These are phyloP conservation scores for Cladobotryum mycophilum DNA, from an alignment of 2,329 filamentous ascomycete genomes.

Conservation along the genomic window DNA sequence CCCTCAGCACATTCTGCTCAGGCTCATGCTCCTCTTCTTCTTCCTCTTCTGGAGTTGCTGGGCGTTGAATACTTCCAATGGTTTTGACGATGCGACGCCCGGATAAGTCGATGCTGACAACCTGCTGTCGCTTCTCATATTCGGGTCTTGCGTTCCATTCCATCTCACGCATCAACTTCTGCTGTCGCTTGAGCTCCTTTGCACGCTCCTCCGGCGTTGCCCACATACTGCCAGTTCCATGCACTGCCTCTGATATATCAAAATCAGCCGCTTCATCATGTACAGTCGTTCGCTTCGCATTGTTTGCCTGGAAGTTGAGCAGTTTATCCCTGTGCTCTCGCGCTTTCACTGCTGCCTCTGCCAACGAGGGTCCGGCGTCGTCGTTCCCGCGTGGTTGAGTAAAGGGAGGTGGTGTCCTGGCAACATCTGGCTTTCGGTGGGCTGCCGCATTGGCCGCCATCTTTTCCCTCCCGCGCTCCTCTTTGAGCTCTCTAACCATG, in stretches of 20 bases:
- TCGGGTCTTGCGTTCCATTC: conserved; percentile 81
- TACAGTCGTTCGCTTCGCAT: conserved; percentile 75
- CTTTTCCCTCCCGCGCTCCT: conserved; percentile 80
- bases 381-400: conserved; percentile 36
- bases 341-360: conserved; percentile 60
- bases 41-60: conserved; percentile 45
- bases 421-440: conserved; percentile 60
- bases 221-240: conserved; percentile 59
- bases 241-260: conserved; percentile 42
- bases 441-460: conserved; percentile 73
- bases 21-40: conserved; percentile 27
- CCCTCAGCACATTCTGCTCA: conserved; percentile 23
- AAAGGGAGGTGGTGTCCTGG: conserved; percentile 55
- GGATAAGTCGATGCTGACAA: conserved; percentile 78
- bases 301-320: conserved; percentile 77
- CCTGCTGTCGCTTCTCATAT: conserved; percentile 80
- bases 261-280: conserved; percentile 73
- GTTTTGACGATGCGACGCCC: conserved; percentile 69
- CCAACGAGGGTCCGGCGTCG: conserved; percentile 31
- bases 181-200: conserved; percentile 75
- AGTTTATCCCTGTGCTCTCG: conserved; percentile 75
- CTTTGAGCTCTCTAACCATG: conserved; percentile 77
- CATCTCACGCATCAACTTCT: conserved; percentile 75
- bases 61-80: conserved; percentile 59
- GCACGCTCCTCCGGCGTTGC: conserved; percentile 77